Conservation (phyloP, 116 monocot species). For the Iris pallida region DNA sequence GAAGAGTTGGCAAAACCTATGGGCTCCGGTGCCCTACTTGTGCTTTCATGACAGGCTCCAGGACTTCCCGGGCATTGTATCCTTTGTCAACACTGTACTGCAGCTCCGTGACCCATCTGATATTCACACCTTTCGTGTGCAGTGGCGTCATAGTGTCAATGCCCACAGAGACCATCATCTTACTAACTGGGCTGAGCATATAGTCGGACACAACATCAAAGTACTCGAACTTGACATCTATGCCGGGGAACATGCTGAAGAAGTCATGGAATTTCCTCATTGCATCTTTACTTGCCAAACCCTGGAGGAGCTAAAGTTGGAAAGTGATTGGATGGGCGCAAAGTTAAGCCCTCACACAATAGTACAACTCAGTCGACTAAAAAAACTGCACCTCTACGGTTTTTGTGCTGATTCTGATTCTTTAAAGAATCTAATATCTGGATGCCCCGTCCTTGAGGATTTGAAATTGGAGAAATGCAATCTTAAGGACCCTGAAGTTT, state of each 20-base stretch:
- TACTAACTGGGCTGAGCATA: background rate
- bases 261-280: background rate
- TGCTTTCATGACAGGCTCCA: too few species aligned
- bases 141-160: background rate
- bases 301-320: background rate
- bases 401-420: background rate
- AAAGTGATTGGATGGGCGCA: too few species aligned
- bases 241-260: too few species aligned
- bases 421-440: background rate
- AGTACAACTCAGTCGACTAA: background rate
- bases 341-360: background rate
- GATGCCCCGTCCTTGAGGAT: conserved; percentile 1
- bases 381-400: background rate
- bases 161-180: background rate
- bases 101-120: background rate
- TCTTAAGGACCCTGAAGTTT: background rate
- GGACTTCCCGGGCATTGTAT: background rate
- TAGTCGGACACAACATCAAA: background rate
- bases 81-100: background rate
- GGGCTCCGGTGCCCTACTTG: too few species aligned
- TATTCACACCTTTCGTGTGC: background rate
- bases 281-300: background rate
- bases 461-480: background rate
- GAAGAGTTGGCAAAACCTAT: too few species aligned
- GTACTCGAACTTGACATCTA: background rate